These are phyloP conservation scores for Chlorencoelia australis DNA, from an alignment of 2,329 filamentous ascomycete genomes.

Conservation along the genomic window DNA sequence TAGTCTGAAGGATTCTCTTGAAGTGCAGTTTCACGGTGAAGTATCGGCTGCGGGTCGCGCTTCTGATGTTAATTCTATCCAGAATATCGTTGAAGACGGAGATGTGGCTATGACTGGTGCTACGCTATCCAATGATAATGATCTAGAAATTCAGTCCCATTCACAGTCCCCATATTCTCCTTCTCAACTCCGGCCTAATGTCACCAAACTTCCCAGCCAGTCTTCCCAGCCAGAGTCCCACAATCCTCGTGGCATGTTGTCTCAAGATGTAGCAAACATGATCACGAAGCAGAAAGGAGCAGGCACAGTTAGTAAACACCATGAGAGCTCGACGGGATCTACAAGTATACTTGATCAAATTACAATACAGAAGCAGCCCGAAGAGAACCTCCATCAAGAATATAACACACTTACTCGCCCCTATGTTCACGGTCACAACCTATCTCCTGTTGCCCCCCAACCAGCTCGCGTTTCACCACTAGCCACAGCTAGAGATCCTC, in stretches of 20 bases:
- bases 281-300: constrained; percentile 1
- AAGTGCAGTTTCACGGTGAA: constrained; percentile 17
- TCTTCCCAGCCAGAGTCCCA: constrained; percentile 1
- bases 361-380: constrained; percentile 27
- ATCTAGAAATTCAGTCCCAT: constrained; percentile 16
- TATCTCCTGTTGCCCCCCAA: constrained; percentile 64
- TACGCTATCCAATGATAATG: constrained; percentile 24
- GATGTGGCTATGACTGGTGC: constrained; percentile 20
- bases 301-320: constrained; percentile 7
- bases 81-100: constrained; percentile 15
- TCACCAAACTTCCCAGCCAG: not conserved
- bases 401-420: constrained; percentile 36
- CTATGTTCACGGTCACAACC: constrained; percentile 63
- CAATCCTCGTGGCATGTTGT: constrained; percentile 1
- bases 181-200: too few species aligned
- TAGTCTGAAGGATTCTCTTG: constrained; percentile 18
- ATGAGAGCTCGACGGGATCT: constrained; percentile 2
- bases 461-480: constrained; percentile 58
- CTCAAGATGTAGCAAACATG: not conserved
- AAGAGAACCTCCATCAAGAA: constrained; percentile 31
- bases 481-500: constrained; percentile 34
- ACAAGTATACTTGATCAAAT: constrained; percentile 26
- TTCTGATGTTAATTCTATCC: constrained; percentile 12
- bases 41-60: constrained; percentile 15
- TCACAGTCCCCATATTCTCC: constrained; percentile 12